These are phyloP conservation scores for Hypoxylon sp. DNA, from an alignment of 2,329 filamentous ascomycete genomes.

Conservation along the genomic window DNA sequence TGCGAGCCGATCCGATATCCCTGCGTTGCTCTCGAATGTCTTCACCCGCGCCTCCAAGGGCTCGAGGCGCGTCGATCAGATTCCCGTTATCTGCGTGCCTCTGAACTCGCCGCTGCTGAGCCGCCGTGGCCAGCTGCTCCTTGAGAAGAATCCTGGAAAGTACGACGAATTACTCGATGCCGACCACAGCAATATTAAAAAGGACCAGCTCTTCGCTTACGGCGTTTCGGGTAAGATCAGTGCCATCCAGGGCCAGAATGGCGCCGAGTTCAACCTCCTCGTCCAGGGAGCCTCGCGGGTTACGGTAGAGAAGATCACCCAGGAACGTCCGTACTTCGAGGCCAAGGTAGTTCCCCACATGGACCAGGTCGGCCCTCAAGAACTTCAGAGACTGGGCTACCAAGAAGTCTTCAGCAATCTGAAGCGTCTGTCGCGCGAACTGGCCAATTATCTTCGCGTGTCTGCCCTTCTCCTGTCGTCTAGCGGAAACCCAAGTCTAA, in stretches of 20 bases:
- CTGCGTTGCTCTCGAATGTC: slow-evolving; percentile 83
- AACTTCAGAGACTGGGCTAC: slow-evolving; percentile 37
- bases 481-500: slow-evolving; percentile 70
- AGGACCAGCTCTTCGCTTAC: slow-evolving; percentile 80
- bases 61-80: slow-evolving; percentile 68
- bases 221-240: slow-evolving; percentile 83
- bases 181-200: slow-evolving; percentile 67
- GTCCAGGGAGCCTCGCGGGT: slow-evolving; percentile 87
- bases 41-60: slow-evolving; percentile 79
- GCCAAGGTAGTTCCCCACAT: slow-evolving; percentile 68
- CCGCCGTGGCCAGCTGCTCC: slow-evolving; percentile 76
- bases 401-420: slow-evolving; percentile 79
- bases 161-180: slow-evolving; percentile 58
- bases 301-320: slow-evolving; percentile 74
- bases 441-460: slow-evolving; percentile 83
- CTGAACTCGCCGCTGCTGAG: slow-evolving; percentile 78
- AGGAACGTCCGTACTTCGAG: slow-evolving; percentile 87
- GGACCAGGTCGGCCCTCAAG: slow-evolving; percentile 36
- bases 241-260: slow-evolving; percentile 77
- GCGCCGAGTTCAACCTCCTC: slow-evolving; percentile 80
- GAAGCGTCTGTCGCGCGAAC: slow-evolving; percentile 84
- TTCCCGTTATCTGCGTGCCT: slow-evolving; percentile 88
- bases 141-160: slow-evolving; percentile 68
- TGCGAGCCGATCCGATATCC: slow-evolving; percentile 82
- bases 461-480: slow-evolving; percentile 82